Percentiles rank a stretch among this genome's conserved stretches.
These are phyloP conservation scores for Leccinum griseonigrum DNA, from an alignment of 1,284 basidiomycete species.

Conservation along the genomic window DNA sequence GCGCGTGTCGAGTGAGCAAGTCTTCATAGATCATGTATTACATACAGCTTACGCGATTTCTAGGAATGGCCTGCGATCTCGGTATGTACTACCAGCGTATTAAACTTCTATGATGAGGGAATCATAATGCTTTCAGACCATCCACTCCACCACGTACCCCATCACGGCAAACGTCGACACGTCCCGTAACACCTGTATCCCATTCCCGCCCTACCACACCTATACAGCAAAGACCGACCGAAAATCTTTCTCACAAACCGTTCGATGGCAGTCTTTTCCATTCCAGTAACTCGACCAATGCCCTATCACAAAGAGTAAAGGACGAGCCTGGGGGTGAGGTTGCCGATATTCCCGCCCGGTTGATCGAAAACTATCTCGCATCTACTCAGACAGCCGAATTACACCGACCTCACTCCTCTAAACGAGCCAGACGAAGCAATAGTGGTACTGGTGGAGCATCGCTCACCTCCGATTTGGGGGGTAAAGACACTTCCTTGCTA, in stretches of 20 bases:
- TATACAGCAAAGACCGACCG: conserved; percentile 3
- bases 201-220: conserved; percentile 17
- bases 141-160: conserved; percentile 20
- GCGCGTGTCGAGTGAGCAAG: conserved; percentile 13
- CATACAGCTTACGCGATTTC: conserved; percentile 7
- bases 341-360: conserved; percentile 53
- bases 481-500: conserved; percentile 33
- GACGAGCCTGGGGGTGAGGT: conserved; percentile 50
- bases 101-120: background rate
- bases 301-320: conserved; percentile 11
- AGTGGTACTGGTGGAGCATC: conserved; percentile 3
- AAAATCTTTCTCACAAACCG: background rate
- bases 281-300: background rate
- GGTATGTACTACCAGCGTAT: conserved; percentile 12
- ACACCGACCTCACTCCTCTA: conserved; percentile 66
- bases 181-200: conserved; percentile 15
- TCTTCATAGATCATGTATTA: background rate
- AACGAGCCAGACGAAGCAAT: conserved; percentile 46
- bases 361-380: conserved; percentile 46
- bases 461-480: conserved; percentile 12
- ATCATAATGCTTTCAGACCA: conserved; percentile 8
- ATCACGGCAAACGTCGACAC: conserved; percentile 16
- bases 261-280: conserved; percentile 18
- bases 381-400: conserved; percentile 53
- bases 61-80: conserved; percentile 15